These are phyloP conservation scores for Hypoxylon lenormandii DNA, from an alignment of 495 filamentous ascomycete genomes.

Conservation along the genomic window DNA sequence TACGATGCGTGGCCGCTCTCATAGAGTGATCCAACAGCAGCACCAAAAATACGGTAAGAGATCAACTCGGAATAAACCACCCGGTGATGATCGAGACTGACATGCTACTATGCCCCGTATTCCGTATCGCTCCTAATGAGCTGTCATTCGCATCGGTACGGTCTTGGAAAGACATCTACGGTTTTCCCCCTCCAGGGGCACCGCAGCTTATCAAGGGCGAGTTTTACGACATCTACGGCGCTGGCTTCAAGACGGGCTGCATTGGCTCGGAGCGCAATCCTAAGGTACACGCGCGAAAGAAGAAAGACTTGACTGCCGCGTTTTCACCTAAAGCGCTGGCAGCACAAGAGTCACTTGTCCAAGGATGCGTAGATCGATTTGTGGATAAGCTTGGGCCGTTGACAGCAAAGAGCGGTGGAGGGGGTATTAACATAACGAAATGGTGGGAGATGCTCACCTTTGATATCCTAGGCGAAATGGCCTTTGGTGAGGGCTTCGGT, in stretches of 20 bases:
- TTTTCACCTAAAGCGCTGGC: conserved; percentile 52
- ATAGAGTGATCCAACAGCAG: conserved; percentile 22
- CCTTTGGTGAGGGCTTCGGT: conserved; percentile 50
- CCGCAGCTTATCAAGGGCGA: conserved; percentile 49
- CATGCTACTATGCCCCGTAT: conserved; percentile 50
- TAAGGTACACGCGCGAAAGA: conserved; percentile 50
- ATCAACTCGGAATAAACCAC: neutral
- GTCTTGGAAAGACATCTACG: conserved; percentile 60
- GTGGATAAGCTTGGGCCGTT: conserved; percentile 47
- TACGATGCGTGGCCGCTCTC: conserved; percentile 28
- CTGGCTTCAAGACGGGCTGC: conserved; percentile 46
- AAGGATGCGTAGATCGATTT: conserved; percentile 52
- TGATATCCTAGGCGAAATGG: conserved; percentile 54
- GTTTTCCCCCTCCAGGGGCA: conserved; percentile 41
- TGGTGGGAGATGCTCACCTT: conserved; percentile 48
- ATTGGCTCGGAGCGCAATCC: conserved; percentile 48
- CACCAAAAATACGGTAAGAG: conserved; percentile 30
- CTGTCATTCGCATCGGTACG: conserved; percentile 55
- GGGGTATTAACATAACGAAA: conserved; percentile 33
- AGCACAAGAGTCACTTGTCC: conserved; percentile 60
- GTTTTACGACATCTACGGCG: conserved; percentile 46
- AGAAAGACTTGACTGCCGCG: conserved; percentile 49
- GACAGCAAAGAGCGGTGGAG: neutral
- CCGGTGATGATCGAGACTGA: no score
- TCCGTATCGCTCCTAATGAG: conserved; percentile 61